Base-by-base conservation (phyloP, 805 yeast species). In the Ogataea siamensis region DNA sequence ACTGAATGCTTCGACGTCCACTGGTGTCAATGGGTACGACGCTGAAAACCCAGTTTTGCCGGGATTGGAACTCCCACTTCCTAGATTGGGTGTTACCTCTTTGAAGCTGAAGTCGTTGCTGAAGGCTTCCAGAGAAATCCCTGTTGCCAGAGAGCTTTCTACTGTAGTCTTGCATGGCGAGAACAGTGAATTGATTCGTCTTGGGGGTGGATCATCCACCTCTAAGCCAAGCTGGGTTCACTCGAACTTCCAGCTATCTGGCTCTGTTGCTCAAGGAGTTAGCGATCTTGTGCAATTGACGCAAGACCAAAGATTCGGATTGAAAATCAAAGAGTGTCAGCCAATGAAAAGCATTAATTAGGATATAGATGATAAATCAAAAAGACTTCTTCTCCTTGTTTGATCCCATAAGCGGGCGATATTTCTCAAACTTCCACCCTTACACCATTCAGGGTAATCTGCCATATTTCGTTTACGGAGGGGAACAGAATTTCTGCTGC, bases 211-310 rank as follows among this genome's bases (percentile, higher is more conserved):
- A 32, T 60, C 68, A 25, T 70, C 73, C 51, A 70, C 81, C 17
- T 72, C 80, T 37, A 72, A 74, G 43, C 89, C 96, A 51, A 77
- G 87, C 50, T 93, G 95, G 93, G 83, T 85, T 29, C 96, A 89
- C 58, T 86, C 96, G 18, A 67, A 74, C 28, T 80, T 69, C 64
- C 81, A 81, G 60, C 63, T 91, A 39, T 61, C 70, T 20, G 77
- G 75, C 31, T 64, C 67, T 5, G 69, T 47, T 20, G 48, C 52
- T 7, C 67, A 70, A 39, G 73, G 75, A 39, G 70, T 80, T 29
- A 57, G 68, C 45, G 74, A 77, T 43, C 68, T 85, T 58, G 71
- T 76, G 39, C 71, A 75, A 45, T 64, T 83, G 52, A 66, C 76
- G 18, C 78, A 79, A 59, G 91, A 83, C 57, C 68, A 71, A 50